Evolutionary conservation across 805 yeast genomes (phyloP), one percentile per base, ranked within the genome.

Genomic region (Candida tammaniensis): DNA sequence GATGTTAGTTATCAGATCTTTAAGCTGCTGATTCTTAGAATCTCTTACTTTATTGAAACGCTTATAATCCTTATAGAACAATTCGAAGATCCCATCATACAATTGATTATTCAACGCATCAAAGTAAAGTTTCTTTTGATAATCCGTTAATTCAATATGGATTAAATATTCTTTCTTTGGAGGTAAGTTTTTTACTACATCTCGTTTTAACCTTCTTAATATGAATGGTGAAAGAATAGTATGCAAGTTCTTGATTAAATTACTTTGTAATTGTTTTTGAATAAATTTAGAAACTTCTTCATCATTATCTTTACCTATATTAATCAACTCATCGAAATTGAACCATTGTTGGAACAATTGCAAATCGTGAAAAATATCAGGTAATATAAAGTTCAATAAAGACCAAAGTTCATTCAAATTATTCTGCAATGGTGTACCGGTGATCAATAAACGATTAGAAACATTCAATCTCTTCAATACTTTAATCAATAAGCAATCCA

Each of bases 381-480:
- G 98, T 33, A 91, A 64, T 22, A 93, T 82, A 52, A 91, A 91
- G 54, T 93, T 93, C 35, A 91, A 67, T 38, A 93, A 64, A 0
- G 96, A 83, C 98, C 98, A 91, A 24, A 93, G 62, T 59, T 93
- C 98, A 34, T 82, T 75, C 38, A 91, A 64, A 51, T 89, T 91
- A 55, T 91, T 91, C 56, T 91, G 98, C 33, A 91, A 65, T 0
- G 98, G 98, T 0, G 98, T 91, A n/a, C 98, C 98, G 0, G 98
- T 91, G 10, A 91, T 62, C 17, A 91, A 63, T 30, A 91, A 64
- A 42, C 96, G 66, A 52, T 91, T 91, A 1, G 77, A 68, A 1
- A 83, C 80, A 11, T 73, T 64, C 24, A 86, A 69, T 43, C 70
- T 72, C 49, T 86, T 89, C 46, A 91, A 69, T 40, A 80, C 80